Conservation (phyloP, 1,284 basidiomycete species). For the Puccinia novopanici region DNA sequence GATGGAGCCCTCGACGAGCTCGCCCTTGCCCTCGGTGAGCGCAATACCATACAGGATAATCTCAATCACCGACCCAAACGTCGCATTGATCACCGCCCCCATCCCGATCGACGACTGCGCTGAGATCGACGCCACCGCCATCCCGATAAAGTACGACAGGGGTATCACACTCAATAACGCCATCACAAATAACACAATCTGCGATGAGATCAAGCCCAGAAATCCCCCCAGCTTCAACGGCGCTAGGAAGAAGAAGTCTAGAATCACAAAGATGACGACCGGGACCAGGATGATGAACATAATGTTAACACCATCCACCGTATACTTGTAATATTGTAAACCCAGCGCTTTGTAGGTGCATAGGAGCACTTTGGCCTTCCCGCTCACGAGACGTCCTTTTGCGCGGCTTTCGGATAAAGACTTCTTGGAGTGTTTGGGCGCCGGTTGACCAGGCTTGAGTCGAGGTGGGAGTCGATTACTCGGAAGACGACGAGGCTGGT, state of each 20-base stretch:
- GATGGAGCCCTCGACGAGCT: constrained; percentile 94
- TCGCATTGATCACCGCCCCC: constrained; percentile 99
- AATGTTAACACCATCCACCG: constrained; percentile 97
- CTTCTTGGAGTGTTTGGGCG: constrained; percentile 65
- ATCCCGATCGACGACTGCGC: constrained; percentile 98
- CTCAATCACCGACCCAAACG: constrained; percentile 97
- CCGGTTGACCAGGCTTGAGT: constrained; percentile 71
- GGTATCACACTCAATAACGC: constrained; percentile 91
- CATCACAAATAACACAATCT: constrained; percentile 79
- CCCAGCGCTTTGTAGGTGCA: constrained; percentile 93
- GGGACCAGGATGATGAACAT: constrained; percentile 94
- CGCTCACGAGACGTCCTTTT: constrained; percentile 62
- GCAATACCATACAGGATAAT: constrained; percentile 91
- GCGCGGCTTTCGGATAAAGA: constrained; percentile 64
- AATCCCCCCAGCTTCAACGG: constrained; percentile 66
- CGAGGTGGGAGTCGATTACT: constrained; percentile 62
- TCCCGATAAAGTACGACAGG: constrained; percentile 97
- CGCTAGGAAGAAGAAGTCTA: constrained; percentile 83
- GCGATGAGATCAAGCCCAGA: constrained; percentile 71
- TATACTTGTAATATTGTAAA: constrained; percentile 97
- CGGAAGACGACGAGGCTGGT: constrained; percentile 46
- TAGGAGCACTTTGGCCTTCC: constrained; percentile 73
- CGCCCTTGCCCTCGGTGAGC: constrained; percentile 82
- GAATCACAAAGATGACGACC: constrained; percentile 90
- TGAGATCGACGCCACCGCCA: constrained; percentile 98